Evolutionary conservation across 176 grass and related monocot genomes (phyloP).

Genomic region (Eremochloa ophiuroides): DNA sequence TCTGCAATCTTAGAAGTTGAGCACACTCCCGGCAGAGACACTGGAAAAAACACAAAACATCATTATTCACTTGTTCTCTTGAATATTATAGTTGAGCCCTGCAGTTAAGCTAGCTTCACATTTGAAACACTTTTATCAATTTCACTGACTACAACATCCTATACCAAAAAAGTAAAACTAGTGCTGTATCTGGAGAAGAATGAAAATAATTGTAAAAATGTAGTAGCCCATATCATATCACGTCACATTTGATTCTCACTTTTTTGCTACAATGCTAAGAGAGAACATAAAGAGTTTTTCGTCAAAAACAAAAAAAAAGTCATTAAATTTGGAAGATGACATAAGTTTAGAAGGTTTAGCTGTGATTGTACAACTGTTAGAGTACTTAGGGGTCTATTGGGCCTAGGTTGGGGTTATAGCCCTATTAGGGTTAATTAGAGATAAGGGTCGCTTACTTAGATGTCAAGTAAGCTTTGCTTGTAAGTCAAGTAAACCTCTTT

Average conservation of each 20-base stretch:
- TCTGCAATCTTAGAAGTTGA: constrained; percentile 47
- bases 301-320: background rate
- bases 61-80: background rate
- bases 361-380: background rate
- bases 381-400: too few relatives aligned
- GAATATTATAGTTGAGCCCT: background rate
- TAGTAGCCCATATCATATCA: background rate
- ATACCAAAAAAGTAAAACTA: background rate
- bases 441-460: too few relatives aligned
- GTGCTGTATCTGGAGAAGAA: background rate
- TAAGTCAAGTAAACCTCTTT: too few relatives aligned
- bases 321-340: background rate
- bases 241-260: background rate
- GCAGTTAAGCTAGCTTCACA: background rate
- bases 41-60: constrained; percentile 9
- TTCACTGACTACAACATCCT: background rate
- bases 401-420: too few relatives aligned
- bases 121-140: background rate
- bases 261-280: background rate
- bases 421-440: too few relatives aligned
- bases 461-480: too few relatives aligned
- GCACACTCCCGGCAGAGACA: constrained; percentile 63
- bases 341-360: background rate
- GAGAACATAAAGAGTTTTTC: background rate
- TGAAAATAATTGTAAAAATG: background rate